These are phyloP conservation scores for Daedalea quercina DNA, from an alignment of 768 basidiomycete species.

Conservation along the genomic window DNA sequence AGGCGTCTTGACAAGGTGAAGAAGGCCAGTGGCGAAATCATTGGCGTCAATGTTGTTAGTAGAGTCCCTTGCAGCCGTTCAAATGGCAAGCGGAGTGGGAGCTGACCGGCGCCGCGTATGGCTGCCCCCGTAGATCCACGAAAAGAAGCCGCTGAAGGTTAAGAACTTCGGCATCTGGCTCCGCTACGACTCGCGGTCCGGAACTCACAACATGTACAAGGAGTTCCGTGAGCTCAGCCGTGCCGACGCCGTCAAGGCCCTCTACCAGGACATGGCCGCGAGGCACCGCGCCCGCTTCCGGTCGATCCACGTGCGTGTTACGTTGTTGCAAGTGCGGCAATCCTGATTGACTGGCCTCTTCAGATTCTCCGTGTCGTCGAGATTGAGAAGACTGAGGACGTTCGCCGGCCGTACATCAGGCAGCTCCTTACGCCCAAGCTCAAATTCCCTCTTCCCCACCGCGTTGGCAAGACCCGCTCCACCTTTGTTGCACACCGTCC, in stretches of 20 bases:
- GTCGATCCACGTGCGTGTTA: conserved; percentile 80
- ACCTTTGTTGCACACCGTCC: conserved; percentile 80
- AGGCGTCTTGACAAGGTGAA: conserved; percentile 99
- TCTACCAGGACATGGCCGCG: conserved; percentile 99
- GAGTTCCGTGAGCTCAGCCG: conserved; percentile 95
- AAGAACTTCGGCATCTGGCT: conserved; percentile 99
- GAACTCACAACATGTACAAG: conserved; percentile 99
- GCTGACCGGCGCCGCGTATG: conserved; percentile 23
- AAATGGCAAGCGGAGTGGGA: conserved; percentile 83
- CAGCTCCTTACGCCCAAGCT: conserved; percentile 86
- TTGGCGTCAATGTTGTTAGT: conserved; percentile 96
- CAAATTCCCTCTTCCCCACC: conserved; percentile 96
- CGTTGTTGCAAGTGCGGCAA: not conserved
- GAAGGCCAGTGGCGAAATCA: conserved; percentile 98
- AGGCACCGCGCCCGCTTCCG: conserved; percentile 99
- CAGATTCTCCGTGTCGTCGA: conserved; percentile 97
- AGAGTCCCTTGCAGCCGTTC: conserved; percentile 60
- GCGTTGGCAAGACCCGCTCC: conserved; percentile 70
- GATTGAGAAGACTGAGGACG: conserved; percentile 84
- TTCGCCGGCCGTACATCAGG: conserved; percentile 97
- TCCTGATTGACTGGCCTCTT: not conserved
- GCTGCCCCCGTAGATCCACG: conserved; percentile 68
- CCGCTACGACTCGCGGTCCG: conserved; percentile 98
- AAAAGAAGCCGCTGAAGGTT: conserved; percentile 96
- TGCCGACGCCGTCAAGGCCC: conserved; percentile 89